Evolutionary conservation across 106 monocot genomes (phyloP), one percentile per base, ranked within the genome.

Genomic region (Iris macrosiphon): DNA sequence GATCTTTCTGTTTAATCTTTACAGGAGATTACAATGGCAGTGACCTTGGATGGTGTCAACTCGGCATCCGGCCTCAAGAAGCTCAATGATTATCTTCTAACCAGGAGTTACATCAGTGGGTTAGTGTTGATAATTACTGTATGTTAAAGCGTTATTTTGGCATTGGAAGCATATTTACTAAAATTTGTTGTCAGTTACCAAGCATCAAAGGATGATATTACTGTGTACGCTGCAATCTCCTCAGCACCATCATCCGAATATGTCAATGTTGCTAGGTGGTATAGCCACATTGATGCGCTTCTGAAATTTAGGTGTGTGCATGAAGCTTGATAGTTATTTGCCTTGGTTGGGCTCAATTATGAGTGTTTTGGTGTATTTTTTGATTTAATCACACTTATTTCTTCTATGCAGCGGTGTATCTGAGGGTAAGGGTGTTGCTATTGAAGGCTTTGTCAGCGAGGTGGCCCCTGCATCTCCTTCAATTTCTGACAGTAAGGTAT

Each of bases 1-100:
- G n/a, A n/a, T n/a, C n/a, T n/a, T n/a, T n/a, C n/a, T n/a, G n/a
- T n/a, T n/a, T n/a, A n/a, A n/a, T n/a, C n/a, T n/a, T n/a, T n/a
- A n/a, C n/a, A n/a, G n/a, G n/a, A n/a, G n/a, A 89, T 60, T 79
- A 89, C 52, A 65, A 98, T 98, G 98, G 98, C 90, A 9, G 75
- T 71, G 9, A 58, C 82, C 45, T 79, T 98, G 61, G 7, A 28
- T 16, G 67, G 75, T 21, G 55, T 84, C 17, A 68, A 22, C 61
- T 80, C 87, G 2, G 55, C 61, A 8, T 20, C 80, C 52, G 98
- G 98, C 21, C 83, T 98, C 21, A 40, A 91, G 70, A 90, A 91
- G 55, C 83, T 98, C 9, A 60, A 98, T 49, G 91, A 87, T 2
- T 81, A 78, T 70, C 98, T 98, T 61, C 78, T 98, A 11, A 65